Percentiles rank a stretch among this genome's conserved stretches.
Conservation (phyloP, 2,329 filamentous ascomycete species). For the Aspergillus sergii region DNA sequence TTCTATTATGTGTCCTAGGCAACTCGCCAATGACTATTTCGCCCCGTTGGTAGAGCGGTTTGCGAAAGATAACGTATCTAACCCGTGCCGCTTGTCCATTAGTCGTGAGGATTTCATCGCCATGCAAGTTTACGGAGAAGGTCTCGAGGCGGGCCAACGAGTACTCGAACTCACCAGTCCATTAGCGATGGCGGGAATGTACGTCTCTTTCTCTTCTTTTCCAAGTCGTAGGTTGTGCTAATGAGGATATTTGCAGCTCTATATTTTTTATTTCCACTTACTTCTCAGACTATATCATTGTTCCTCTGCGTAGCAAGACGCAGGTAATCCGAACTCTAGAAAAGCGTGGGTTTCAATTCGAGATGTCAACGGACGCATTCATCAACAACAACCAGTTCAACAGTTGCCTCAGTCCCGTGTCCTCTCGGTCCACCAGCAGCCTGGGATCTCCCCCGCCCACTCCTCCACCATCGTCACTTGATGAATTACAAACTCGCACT, state of each 20-base stretch:
- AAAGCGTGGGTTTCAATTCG: conserved; percentile 80
- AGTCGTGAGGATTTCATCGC: conserved; percentile 83
- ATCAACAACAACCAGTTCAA: conserved; percentile 57
- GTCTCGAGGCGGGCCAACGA: conserved; percentile 85
- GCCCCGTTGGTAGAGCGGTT: conserved; percentile 69
- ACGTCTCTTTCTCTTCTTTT: conserved; percentile 31
- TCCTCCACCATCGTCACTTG: conserved; percentile 74
- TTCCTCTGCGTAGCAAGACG: conserved; percentile 72
- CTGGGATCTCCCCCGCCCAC: conserved; percentile 58
- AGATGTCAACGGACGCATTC: conserved; percentile 69
- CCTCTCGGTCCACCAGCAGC: conserved; percentile 27
- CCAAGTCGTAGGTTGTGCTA: neutral
- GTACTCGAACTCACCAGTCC: conserved; percentile 91
- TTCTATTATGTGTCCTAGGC: conserved; percentile 82
- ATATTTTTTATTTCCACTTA: conserved; percentile 99
- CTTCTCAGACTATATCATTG: conserved; percentile 94
- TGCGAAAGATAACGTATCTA: conserved; percentile 42
- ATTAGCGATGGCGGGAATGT: conserved; percentile 86
- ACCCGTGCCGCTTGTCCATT: conserved; percentile 65
- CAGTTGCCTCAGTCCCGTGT: conserved; percentile 36
- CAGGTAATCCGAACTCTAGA: conserved; percentile 78
- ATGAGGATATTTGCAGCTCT: conserved; percentile 52
- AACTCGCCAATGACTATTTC: conserved; percentile 75
- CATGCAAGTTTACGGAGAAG: conserved; percentile 86
- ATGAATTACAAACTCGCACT: conserved; percentile 79